A percentile compares a stretch with the other conserved stretches of the same genome.
phyloP scores from a whole-genome alignment of 768 basidiomycete species.

The Galerina sulciceps region DNA sequence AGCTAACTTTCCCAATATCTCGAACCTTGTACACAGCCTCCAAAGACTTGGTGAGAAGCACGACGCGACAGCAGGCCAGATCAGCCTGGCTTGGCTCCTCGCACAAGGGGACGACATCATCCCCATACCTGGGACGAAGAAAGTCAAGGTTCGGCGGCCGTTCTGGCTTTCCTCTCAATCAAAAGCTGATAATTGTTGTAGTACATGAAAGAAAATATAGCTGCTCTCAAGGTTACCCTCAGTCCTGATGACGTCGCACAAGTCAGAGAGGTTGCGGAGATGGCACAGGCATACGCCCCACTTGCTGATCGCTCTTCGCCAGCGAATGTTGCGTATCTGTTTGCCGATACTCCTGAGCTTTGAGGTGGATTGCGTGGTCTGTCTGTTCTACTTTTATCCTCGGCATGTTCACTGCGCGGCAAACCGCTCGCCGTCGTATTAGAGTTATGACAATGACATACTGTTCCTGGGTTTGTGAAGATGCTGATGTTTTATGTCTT shows the following conservation, averaged over 20 bases:
- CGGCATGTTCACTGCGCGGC: too few relatives aligned
- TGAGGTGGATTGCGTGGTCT: neutral
- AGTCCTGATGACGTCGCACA: constrained; percentile 38
- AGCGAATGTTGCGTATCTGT: constrained; percentile 26
- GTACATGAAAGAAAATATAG: constrained; percentile 50
- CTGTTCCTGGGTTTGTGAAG: too few relatives aligned
- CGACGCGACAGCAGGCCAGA: constrained; percentile 47
- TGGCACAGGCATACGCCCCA: constrained; percentile 32
- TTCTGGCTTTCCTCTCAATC: neutral
- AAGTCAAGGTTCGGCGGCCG: constrained; percentile 18
- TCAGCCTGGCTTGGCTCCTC: constrained; percentile 55
- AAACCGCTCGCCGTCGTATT: too few relatives aligned
- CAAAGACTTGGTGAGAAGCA: constrained; percentile 41
- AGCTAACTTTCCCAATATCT: constrained; percentile 51
- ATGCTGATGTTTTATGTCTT: too few relatives aligned
- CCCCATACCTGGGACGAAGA: constrained; percentile 52
- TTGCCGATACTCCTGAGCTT: constrained; percentile 33
- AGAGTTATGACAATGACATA: too few relatives aligned
- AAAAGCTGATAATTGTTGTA: constrained; percentile 5
- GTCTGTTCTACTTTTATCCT: too few relatives aligned
- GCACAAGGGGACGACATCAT: constrained; percentile 50
- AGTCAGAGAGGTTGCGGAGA: constrained; percentile 38
- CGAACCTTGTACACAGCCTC: constrained; percentile 45
- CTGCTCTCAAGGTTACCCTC: constrained; percentile 36
- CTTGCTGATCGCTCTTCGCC: constrained; percentile 38